These are phyloP conservation scores for Xylariomycetidae sp. DNA, from an alignment of 2,329 filamentous ascomycete genomes.

Conservation along the genomic window DNA sequence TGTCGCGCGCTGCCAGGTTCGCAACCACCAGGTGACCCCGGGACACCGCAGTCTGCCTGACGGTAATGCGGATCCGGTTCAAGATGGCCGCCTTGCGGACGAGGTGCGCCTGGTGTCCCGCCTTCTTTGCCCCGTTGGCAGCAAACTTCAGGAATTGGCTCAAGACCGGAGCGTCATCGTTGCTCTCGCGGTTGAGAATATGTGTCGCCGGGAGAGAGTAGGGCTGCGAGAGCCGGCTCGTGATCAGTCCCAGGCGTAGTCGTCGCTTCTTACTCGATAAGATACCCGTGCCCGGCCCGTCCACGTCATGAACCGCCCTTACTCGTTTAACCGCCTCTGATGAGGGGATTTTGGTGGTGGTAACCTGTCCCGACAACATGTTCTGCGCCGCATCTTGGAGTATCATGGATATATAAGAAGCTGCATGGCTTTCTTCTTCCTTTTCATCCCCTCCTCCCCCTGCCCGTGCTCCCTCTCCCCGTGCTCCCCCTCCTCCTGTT, in stretches of 20 bases:
- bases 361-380: too few relatives aligned
- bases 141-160: constrained; percentile 44
- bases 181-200: constrained; percentile 58
- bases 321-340: constrained; percentile 38
- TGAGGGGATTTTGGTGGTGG: too few relatives aligned
- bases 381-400: too few relatives aligned
- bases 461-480: too few relatives aligned
- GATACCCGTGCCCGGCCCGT: constrained; percentile 48
- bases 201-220: constrained; percentile 67
- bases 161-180: constrained; percentile 33
- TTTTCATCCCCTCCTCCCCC: too few relatives aligned
- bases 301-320: constrained; percentile 53
- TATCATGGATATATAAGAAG: too few relatives aligned
- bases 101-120: constrained; percentile 43
- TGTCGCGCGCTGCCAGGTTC: constrained; percentile 28
- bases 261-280: constrained; percentile 63
- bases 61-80: constrained; percentile 51
- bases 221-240: constrained; percentile 64
- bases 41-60: constrained; percentile 33
- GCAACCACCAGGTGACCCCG: constrained; percentile 27
- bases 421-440: too few relatives aligned
- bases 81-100: constrained; percentile 62
- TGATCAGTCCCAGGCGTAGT: constrained; percentile 58
- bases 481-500: too few relatives aligned
- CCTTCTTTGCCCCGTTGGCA: constrained; percentile 35